Percentiles rank a stretch among this genome's conserved stretches.
Conservation (phyloP, 371 early-diverging fungal genomes). For the Chytridiales sp. region DNA sequence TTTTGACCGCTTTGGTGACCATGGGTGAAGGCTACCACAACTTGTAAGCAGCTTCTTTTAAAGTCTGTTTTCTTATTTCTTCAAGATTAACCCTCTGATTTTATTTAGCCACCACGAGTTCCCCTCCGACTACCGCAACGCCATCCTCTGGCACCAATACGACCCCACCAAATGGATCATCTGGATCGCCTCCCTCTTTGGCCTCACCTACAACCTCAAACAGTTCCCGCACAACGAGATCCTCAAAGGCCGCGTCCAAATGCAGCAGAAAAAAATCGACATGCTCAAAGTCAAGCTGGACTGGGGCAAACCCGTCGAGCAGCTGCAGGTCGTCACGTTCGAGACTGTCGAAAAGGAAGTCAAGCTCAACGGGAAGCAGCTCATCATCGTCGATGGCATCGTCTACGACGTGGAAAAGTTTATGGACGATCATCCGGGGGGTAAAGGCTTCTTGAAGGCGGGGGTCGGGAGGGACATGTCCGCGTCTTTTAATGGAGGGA, state of each 20-base stretch:
- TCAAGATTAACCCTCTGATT: constrained; percentile 71
- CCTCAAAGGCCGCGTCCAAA: constrained; percentile 75
- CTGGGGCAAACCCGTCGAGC: constrained; percentile 72
- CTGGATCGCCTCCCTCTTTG: constrained; percentile 59
- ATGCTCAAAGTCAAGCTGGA: constrained; percentile 58
- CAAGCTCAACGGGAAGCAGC: constrained; percentile 62
- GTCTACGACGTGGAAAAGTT: constrained; percentile 89
- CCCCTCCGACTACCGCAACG: constrained; percentile 95
- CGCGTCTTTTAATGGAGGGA: constrained; percentile 81
- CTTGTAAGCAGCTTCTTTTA: constrained; percentile 82
- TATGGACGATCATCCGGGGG: constrained; percentile 88
- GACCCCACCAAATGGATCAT: constrained; percentile 97
- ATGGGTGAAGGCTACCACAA: constrained; percentile 56
- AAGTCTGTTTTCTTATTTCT: constrained; percentile 80
- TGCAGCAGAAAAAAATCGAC: constrained; percentile 79
- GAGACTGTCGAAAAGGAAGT: constrained; percentile 70
- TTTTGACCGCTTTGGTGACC: constrained; percentile 50
- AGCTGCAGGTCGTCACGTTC: constrained; percentile 73
- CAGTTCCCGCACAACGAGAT: constrained; percentile 89
- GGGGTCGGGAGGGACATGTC: constrained; percentile 85
- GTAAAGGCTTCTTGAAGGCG: constrained; percentile 63
- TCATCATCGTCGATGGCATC: constrained; percentile 84
- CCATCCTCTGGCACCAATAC: constrained; percentile 84
- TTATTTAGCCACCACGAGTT: constrained; percentile 87
- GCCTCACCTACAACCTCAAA: constrained; percentile 85